Percentiles rank a stretch among this genome's conserved stretches.
phyloP scores from a whole-genome alignment of 345 rosid species.

The Ricinus communis region DNA sequence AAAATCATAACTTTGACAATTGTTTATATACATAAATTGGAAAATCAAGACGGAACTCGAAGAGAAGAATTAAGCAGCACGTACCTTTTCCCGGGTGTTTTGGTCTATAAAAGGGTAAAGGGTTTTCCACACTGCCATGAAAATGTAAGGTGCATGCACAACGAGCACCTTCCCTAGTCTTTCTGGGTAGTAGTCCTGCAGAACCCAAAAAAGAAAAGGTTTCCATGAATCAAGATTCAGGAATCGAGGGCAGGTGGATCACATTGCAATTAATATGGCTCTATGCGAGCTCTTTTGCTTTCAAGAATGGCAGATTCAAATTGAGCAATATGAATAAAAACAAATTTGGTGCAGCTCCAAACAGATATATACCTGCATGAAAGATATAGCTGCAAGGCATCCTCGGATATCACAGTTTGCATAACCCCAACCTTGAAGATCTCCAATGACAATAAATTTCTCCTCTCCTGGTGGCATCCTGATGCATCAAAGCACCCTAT shows the following conservation, averaged over 20 bases:
- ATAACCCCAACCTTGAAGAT: slow-evolving; percentile 55
- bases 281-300: too few relatives aligned
- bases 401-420: slow-evolving; percentile 47
- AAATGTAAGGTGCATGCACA: slow-evolving; percentile 38
- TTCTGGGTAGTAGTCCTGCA: slow-evolving; percentile 55
- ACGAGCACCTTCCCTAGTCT: slow-evolving; percentile 43
- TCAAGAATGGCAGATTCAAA: too few relatives aligned
- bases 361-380: slow-evolving; percentile 37
- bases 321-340: too few relatives aligned
- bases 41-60: neutral
- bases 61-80: neutral
- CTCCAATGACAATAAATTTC: slow-evolving; percentile 43
- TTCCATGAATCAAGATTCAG: too few relatives aligned
- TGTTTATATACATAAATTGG: neutral
- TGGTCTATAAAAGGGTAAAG: slow-evolving; percentile 43
- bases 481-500: slow-evolving; percentile 4
- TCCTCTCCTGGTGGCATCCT: slow-evolving; percentile 46
- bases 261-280: too few relatives aligned
- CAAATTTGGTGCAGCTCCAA: too few relatives aligned
- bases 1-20: too few relatives aligned
- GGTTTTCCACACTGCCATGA: slow-evolving; percentile 41
- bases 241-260: too few relatives aligned
- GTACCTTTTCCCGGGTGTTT: slow-evolving; percentile 43
- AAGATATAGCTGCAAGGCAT: slow-evolving; percentile 35
- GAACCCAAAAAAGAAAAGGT: neutral